Base-by-base conservation (phyloP, 23 red algal genomes). In the Chondrus crispus region DNA sequence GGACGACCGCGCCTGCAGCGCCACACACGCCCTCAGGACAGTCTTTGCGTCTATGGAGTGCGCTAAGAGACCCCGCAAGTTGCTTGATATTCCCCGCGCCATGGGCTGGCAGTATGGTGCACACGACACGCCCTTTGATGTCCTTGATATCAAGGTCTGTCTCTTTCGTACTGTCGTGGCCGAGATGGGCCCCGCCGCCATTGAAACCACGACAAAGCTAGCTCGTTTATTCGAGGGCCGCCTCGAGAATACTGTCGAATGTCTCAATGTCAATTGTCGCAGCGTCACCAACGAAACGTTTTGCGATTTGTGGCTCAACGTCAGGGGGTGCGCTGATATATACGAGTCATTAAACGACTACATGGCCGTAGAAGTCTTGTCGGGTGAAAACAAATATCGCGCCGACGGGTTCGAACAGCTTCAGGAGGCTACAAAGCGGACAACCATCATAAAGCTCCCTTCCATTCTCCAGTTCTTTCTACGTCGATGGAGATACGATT, bases 361-460 rank as follows among this genome's bases (percentile, higher is more conserved):
- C 62, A 87, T 57, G 5, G 94, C 88, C 70, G 94, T 96, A 45
- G 94, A 93, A 37, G 86, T 86, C n/a, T 57, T 96, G 71, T 87
- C 92, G n/a, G 94, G 94, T 19, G 94, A 96, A 30, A 96, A 96
- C 94, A 95, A 94, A 24, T 95, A 94, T 58, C 71, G 82, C 8
- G 94, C 94, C 35, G 88, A 96, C 62, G 94, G 94, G 0, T 93
- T 86, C 69, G 91, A 89, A 49, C 88, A 92, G 28, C 79, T 93
- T 10, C 94, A 96, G 53, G 62, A 87, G 42, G 94, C 94, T 3
- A 86, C 74, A 41, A 96, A 87, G 74, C 88, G 88, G 22, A 81
- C 88, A 39, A 72, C 49, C 18, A 82, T 96, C 78, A 18, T 88
- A 12, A 55, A 47, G 8, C 64, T 93, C 19, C 90, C 94, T 19